Evolutionary conservation across 164 flowering plant genomes (phyloP).

Genomic region (Berberis thunbergii): DNA sequence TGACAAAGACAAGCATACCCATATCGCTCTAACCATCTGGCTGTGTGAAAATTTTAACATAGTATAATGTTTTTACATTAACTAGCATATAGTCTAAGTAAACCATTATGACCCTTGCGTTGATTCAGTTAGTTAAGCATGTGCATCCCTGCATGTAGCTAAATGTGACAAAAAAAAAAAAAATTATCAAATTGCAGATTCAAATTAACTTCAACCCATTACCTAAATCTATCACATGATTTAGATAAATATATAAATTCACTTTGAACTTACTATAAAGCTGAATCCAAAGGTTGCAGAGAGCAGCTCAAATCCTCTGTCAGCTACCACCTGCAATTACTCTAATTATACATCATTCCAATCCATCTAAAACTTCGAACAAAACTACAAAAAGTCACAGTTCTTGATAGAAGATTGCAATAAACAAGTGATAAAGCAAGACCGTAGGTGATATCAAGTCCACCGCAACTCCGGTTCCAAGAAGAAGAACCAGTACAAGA

Average conservation of each 20-base stretch:
- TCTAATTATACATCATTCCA: neutral
- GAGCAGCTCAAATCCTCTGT: slow-evolving; percentile 73
- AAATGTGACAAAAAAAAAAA: too few relatives aligned
- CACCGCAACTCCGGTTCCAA: slow-evolving; percentile 43
- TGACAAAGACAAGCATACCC: too few relatives aligned
- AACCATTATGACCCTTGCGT: too few relatives aligned
- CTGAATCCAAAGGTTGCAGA: slow-evolving; percentile 65
- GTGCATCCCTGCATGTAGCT: too few relatives aligned
- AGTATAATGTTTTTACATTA: too few relatives aligned
- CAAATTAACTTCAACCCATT: neutral
- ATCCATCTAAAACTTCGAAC: neutral
- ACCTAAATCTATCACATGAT: too few relatives aligned
- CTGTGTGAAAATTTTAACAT: too few relatives aligned
- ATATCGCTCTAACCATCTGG: too few relatives aligned
- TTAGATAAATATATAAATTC: neutral
- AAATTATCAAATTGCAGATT: neutral
- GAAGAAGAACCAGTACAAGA: slow-evolving; percentile 41
- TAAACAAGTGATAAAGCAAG: neutral
- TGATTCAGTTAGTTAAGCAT: too few relatives aligned
- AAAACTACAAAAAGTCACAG: neutral
- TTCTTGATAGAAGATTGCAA: slow-evolving; percentile 1
- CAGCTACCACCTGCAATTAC: slow-evolving; percentile 51
- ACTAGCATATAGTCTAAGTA: too few relatives aligned
- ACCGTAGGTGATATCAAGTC: slow-evolving; percentile 63
- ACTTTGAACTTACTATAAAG: slow-evolving; percentile 43